Base-by-base conservation (phyloP, 768 basidiomycete genomes). In the Coprinopsis cinerea region DNA sequence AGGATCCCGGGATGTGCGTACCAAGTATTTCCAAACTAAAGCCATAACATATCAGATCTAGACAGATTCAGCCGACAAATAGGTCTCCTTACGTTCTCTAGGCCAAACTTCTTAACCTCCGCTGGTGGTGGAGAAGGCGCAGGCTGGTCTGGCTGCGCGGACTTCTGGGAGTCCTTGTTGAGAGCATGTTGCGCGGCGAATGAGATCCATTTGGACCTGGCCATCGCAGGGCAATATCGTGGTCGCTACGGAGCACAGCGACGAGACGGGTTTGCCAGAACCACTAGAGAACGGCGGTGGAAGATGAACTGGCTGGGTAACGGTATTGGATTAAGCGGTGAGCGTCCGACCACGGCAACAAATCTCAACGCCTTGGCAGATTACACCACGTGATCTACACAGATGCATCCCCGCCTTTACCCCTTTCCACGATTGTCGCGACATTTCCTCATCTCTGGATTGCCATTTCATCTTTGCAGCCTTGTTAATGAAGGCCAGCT, bases 21-120 rank as follows among this genome's bases (percentile, higher is more conserved):
- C 92, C 94, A 98, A 41, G 92, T 98, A 65, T 97, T 98, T 34
- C 92, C 93, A 72, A 95, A 96, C 92, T 95, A 55, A 28, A 50
- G 54, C 26, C 49, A 43, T 49, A 41, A 46, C 50, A 43, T 36
- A 24, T 48, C 34, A 22, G 47, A 32, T 47, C 51, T 27, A 44
- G 11, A 18, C 40, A 17, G 34, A 28, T 25, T 44, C 4, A 24
- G 53, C 13, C 45, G 40, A 40, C n/a, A 47, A 23, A 43, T 39
- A 24, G 22, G 18, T 7, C 18, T 17, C 79, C 92, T 61, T 65
- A 94, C 92, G 66, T 98, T 98, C 75, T 96, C 95, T 47, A 96
- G 74, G n/a, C 95, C 95, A 73, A 94, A 95, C 62, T 82, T 85
- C 75, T 92, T 92, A 51, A 78, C 79, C 67, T 89, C 87, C 50